Evolutionary conservation across 352 stramenopile genomes (phyloP).

Genomic region (Phytophthora sansomeana): DNA sequence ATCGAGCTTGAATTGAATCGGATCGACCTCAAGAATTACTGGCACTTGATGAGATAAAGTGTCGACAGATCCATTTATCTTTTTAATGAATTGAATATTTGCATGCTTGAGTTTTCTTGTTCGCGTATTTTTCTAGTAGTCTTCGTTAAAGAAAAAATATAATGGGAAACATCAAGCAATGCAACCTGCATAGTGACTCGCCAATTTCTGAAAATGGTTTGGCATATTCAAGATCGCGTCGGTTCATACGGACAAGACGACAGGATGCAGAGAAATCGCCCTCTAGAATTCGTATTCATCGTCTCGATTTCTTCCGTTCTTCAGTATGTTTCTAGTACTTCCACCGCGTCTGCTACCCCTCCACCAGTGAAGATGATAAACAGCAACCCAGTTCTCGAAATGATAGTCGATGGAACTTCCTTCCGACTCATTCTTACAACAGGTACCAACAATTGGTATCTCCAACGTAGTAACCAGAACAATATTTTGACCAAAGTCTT

Average conservation of each 20-base stretch:
- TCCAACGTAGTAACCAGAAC: not conserved
- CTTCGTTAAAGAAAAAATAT: too few relatives aligned
- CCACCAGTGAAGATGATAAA: slow-evolving; percentile 33
- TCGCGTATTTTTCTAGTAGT: not conserved
- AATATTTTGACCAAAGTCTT: not conserved
- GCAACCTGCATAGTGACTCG: too few relatives aligned
- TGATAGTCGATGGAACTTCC: slow-evolving; percentile 18
- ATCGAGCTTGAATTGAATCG: slow-evolving; percentile 8
- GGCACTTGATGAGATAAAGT: not conserved
- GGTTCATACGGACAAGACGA: slow-evolving; percentile 5
- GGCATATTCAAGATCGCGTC: slow-evolving; percentile 24
- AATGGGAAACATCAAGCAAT: too few relatives aligned
- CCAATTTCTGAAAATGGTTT: too few relatives aligned
- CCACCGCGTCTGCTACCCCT: not conserved
- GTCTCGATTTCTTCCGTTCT: not conserved
- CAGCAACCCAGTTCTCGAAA: slow-evolving; percentile 31
- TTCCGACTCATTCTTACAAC: slow-evolving; percentile 30
- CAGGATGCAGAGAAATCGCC: slow-evolving; percentile 7
- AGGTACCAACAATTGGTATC: slow-evolving; percentile 14
- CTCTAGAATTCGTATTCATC: not conserved
- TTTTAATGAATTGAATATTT: not conserved
- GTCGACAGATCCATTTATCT: not conserved
- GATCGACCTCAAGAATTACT: not conserved
- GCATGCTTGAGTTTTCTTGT: not conserved
- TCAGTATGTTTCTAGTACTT: not conserved